Conservation (phyloP, 495 filamentous ascomycete genomes). For the Arthonia radiata region DNA sequence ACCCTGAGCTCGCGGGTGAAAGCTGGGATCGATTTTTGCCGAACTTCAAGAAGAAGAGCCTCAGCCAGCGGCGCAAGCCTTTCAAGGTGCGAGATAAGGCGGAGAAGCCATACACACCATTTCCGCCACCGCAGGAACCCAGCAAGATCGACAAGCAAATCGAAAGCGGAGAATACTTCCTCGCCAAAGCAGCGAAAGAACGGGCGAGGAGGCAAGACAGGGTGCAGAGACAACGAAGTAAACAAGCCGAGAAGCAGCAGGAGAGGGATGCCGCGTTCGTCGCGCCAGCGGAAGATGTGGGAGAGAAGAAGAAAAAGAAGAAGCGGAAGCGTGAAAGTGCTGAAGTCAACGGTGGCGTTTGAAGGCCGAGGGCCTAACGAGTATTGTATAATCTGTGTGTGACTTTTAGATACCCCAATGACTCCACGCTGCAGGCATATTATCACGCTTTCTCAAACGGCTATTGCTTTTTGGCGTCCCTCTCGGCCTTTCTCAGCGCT, state of each 20-base stretch:
- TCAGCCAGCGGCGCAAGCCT: slow-evolving; percentile 61
- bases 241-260: slow-evolving; percentile 71
- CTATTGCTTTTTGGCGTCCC: slow-evolving; percentile 59
- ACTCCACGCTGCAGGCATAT: too few relatives aligned
- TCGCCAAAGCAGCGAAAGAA: slow-evolving; percentile 77
- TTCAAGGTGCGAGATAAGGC: slow-evolving; percentile 76
- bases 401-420: too few relatives aligned
- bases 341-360: too few relatives aligned
- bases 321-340: slow-evolving; percentile 21
- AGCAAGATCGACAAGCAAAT: slow-evolving; percentile 97
- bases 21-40: slow-evolving; percentile 93
- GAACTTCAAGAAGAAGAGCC: slow-evolving; percentile 89
- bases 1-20: slow-evolving; percentile 63
- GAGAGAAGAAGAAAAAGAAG: slow-evolving; percentile 19
- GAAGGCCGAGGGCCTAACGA: too few relatives aligned
- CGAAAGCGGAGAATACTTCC: slow-evolving; percentile 92
- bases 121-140: slow-evolving; percentile 53
- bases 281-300: slow-evolving; percentile 47
- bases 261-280: slow-evolving; percentile 66
- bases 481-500: slow-evolving; percentile 69
- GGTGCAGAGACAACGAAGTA: slow-evolving; percentile 55
- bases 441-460: too few relatives aligned
- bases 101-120: slow-evolving; percentile 82
- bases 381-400: too few relatives aligned
- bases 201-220: slow-evolving; percentile 52